A percentile compares a stretch with the other conserved stretches of the same genome.
Conservation (phyloP, 163 green algal species). For the Prototheca stagnorum region DNA sequence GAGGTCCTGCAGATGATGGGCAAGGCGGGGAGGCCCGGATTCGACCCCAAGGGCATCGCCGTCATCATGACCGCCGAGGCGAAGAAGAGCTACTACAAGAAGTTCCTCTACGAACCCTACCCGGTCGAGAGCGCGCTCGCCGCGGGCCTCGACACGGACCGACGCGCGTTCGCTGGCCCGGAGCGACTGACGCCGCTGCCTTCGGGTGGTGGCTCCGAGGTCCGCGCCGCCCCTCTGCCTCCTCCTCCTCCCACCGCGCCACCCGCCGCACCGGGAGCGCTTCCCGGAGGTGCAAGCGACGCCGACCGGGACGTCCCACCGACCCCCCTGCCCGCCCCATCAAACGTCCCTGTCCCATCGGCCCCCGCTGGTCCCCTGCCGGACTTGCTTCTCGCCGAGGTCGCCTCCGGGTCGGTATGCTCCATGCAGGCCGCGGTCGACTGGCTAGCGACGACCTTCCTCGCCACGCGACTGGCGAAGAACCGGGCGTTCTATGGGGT, state of each 20-base stretch:
- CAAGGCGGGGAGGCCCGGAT: conserved; percentile 88
- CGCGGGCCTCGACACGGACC: too few species aligned
- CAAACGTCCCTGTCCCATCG: too few species aligned
- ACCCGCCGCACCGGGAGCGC: too few species aligned
- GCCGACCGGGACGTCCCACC: too few species aligned
- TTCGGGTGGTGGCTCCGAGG: too few species aligned
- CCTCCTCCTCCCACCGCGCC: too few species aligned
- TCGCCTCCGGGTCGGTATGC: conserved; percentile 61
- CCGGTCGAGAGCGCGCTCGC: conserved; percentile 74
- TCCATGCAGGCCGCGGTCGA: conserved; percentile 71
- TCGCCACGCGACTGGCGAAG: conserved; percentile 59
- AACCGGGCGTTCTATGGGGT: conserved; percentile 96
- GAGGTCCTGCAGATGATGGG: conserved; percentile 99
- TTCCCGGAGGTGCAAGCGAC: too few species aligned
- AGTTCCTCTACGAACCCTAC: conserved; percentile 87
- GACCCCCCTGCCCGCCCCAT: too few species aligned
- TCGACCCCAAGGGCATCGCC: conserved; percentile 66
- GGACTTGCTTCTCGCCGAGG: conserved; percentile 85
- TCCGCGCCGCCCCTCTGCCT: too few species aligned
- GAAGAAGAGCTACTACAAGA: conserved; percentile 98
- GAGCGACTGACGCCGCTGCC: not conserved
- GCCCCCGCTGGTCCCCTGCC: too few species aligned
- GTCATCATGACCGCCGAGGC: conserved; percentile 85
- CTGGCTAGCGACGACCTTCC: conserved; percentile 93
- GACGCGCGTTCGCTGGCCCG: not conserved